Conservation (phyloP, 163 green algal species). For the Trebouxiophyceae sp. region DNA sequence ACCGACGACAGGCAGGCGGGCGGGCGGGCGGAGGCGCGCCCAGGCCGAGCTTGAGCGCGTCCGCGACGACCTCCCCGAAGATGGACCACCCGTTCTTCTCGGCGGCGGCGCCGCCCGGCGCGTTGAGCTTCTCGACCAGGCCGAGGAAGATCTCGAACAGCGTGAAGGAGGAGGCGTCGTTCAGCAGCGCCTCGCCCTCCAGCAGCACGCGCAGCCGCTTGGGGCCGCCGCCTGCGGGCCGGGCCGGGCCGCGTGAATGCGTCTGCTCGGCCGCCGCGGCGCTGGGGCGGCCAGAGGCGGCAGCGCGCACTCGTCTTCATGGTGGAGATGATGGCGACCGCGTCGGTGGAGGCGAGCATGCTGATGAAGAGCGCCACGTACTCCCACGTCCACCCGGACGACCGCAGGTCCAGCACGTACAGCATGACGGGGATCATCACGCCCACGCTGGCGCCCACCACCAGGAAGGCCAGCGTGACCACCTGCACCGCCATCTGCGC, state of each 20-base stretch:
- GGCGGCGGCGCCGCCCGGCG: slow-evolving; percentile 5
- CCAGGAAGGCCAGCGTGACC: slow-evolving; percentile 76
- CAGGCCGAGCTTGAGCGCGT: slow-evolving; percentile 6
- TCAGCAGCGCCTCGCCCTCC: slow-evolving; percentile 83
- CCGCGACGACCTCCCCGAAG: slow-evolving; percentile 4
- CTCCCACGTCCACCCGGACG: slow-evolving; percentile 61
- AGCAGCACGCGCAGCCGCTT: slow-evolving; percentile 47
- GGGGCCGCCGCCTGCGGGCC: slow-evolving; percentile 42
- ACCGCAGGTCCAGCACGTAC: slow-evolving; percentile 66
- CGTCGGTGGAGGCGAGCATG: slow-evolving; percentile 85
- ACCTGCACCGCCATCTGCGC: slow-evolving; percentile 61
- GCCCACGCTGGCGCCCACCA: slow-evolving; percentile 60
- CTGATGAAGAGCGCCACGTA: slow-evolving; percentile 74
- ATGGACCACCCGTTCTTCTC: background rate
- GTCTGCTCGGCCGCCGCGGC: background rate
- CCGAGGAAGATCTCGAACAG: slow-evolving; percentile 51
- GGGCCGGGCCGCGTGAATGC: background rate
- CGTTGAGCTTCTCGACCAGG: slow-evolving; percentile 16
- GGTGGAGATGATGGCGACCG: slow-evolving; percentile 68
- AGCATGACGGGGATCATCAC: slow-evolving; percentile 79
- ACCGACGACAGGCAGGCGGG: too few species aligned
- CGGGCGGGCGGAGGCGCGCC: background rate
- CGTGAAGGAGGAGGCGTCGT: slow-evolving; percentile 73
- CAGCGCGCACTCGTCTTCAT: slow-evolving; percentile 41
- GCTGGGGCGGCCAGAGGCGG: background rate